Conservation (phyloP, 139 green algal genomes). For the Picochlorum sp. region DNA sequence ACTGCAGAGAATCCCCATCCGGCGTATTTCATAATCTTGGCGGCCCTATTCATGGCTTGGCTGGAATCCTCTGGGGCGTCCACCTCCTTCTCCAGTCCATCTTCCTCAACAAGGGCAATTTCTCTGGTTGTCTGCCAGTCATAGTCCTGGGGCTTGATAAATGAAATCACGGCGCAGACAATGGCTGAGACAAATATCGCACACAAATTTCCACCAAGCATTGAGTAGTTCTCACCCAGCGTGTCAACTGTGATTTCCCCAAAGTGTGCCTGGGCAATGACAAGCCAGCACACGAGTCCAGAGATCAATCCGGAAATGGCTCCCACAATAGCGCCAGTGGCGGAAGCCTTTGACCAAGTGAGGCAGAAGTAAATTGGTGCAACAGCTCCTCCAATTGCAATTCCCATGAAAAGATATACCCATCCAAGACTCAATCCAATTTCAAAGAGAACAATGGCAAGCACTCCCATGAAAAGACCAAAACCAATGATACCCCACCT, state of each 20-base stretch:
- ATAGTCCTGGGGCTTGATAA: constrained; percentile 45
- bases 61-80: constrained; percentile 16
- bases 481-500: constrained; percentile 63
- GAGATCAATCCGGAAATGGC: constrained; percentile 40
- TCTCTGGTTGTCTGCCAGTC: constrained; percentile 43
- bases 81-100: constrained; percentile 14
- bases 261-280: constrained; percentile 28
- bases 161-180: constrained; percentile 50
- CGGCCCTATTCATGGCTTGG: constrained; percentile 35
- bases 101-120: constrained; percentile 49
- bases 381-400: constrained; percentile 83
- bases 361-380: constrained; percentile 39
- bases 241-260: constrained; percentile 38
- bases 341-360: constrained; percentile 66
- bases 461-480: constrained; percentile 57
- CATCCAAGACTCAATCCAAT: constrained; percentile 64
- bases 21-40: constrained; percentile 34
- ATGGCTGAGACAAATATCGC: constrained; percentile 59
- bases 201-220: constrained; percentile 79
- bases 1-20: constrained; percentile 44
- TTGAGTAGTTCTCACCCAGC: constrained; percentile 67
- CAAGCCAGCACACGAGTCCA: constrained; percentile 58
- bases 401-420: constrained; percentile 79
- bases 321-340: constrained; percentile 56
- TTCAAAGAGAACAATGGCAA: constrained; percentile 74